Base-by-base conservation (phyloP, 352 stramenopile species). In the Globisporangium carolinianum region DNA sequence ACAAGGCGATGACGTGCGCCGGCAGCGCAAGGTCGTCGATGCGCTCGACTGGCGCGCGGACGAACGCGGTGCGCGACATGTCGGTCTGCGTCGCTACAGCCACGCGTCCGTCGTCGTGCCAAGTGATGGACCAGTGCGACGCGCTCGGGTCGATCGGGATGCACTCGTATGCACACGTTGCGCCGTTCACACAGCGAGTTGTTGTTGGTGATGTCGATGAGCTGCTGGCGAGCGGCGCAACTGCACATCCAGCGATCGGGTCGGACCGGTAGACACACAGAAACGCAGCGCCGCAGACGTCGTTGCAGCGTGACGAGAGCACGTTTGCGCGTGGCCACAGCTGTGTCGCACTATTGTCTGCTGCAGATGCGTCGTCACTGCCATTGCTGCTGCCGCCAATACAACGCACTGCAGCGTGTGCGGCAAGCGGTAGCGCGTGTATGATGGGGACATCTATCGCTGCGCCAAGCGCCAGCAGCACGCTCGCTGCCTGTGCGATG, bases 121-220 rank as follows among this genome's bases (percentile, higher is more conserved):
- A 59, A 10, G 6, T 35, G n/a, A 59, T 38, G 1, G 54, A 59
- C 54, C 54, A 59, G 45, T 17, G 52, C 11, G n/a, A 11, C 4
- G 45, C 54, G 11, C 18, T 38, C 14, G 45, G 36, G 3, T 9
- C 11, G 24, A 59, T 35, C 0, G 45, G 6, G n/a, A 59, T 15
- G 36, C 54, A 59, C 45, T 59, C 54, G 54, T 59, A 59, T 3
- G 45, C 54, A 39, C 54, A 59, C 35, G 54, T 53, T 39, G 46
- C n/a, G 12, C 54, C 54, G 18, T 53, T 59, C n/a, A 59, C 54
- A 18, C 54, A 59, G 36, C 14, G 43, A 6, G 45, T 18, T 5
- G 17, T 15, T 6, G 37, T 15, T 14, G 39, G 7, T 7, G 39
- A 8, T 43, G 45, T 32, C 45, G 45, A 7, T 36, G 45, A 9